Evolutionary conservation across 805 yeast species (phyloP), one percentile per base, ranked within the genome.

Genomic region (Teunomyces aglyptinius): DNA sequence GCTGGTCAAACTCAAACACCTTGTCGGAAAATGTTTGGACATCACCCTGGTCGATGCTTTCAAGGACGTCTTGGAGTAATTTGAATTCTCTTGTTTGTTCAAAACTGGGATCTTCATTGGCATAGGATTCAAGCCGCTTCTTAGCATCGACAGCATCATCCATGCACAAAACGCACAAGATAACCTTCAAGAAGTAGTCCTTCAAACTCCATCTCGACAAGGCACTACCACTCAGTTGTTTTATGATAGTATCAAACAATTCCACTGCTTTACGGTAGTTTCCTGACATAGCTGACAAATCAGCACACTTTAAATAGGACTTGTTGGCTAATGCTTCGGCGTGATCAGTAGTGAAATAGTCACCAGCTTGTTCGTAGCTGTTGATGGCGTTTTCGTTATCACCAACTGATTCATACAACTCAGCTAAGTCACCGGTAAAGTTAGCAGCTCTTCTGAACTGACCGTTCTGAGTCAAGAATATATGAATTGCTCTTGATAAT

Each of bases 401-500:
- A 42, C 77, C 77, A 16, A 89, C 70, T 39, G 78, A 78, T 67
- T 92, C 98, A 61, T 87, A 89, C 39, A 92, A 66, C 54, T 83
- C 90, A 8, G 91, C 99, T 59, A 94, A 75, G 63, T 94, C 99
- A 74, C 86, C 81, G 62, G 91, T 86, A 71, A 86, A 91, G 61
- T 89, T 89, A 10, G 99, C 99, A 19, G 96, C 97, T 64, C 98
- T 78, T 64, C 99, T 82, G 70, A 94, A 94, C 65, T 92, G 97
- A 10, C 99, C 99, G 56, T 88, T 82, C 51, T 82, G 77, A 1
- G 96, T 89, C 51, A 71, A 68, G 65, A 91, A 92, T 61, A 89
- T 77, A 51, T 81, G 84, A 49, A 92, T 83, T 0, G 98, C 96
- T 56, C 78, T 78, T 47, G 79, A 77, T 51, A 94, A 73, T 4